phyloP scores from a whole-genome alignment of 257 asterid species.

The Salvia hispanica region DNA sequence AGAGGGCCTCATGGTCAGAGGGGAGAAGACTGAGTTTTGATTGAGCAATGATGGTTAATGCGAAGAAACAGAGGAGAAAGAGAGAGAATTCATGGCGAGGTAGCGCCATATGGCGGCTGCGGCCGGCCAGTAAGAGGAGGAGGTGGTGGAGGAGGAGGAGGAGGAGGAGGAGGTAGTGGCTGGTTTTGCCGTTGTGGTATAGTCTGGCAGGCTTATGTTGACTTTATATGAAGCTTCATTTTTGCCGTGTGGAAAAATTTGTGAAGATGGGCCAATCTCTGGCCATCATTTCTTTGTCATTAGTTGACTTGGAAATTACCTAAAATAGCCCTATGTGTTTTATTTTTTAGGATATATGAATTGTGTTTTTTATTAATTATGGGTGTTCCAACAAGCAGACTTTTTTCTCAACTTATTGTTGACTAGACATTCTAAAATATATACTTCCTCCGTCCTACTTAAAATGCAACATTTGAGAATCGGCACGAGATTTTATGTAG shows the following conservation, averaged over 20 bases:
- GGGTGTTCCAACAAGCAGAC: too few relatives aligned
- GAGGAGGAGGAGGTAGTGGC: constrained; percentile 22
- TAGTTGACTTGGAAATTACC: constrained; percentile 31
- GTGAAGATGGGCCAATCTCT: constrained; percentile 4
- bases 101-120: constrained; percentile 45
- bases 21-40: constrained; percentile 53
- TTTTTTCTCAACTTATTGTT: too few relatives aligned
- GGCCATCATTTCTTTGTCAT: neutral
- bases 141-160: constrained; percentile 20
- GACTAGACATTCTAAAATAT: too few relatives aligned
- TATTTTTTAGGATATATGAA: too few relatives aligned
- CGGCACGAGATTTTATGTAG: too few relatives aligned
- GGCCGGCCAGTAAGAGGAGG: constrained; percentile 18
- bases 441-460: too few relatives aligned
- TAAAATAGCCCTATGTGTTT: constrained; percentile 20
- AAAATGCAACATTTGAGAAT: too few relatives aligned
- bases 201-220: constrained; percentile 25
- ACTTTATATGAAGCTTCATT: constrained; percentile 19
- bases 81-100: constrained; percentile 37
- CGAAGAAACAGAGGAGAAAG: constrained; percentile 41
- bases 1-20: constrained; percentile 59
- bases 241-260: constrained; percentile 29
- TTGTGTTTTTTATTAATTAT: too few relatives aligned
- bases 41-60: constrained; percentile 46
- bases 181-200: neutral